A percentile compares a stretch with the other conserved stretches of the same genome.
These are phyloP conservation scores for Stylonectria norvegica DNA, from an alignment of 2,329 filamentous ascomycete species.

Conservation along the genomic window DNA sequence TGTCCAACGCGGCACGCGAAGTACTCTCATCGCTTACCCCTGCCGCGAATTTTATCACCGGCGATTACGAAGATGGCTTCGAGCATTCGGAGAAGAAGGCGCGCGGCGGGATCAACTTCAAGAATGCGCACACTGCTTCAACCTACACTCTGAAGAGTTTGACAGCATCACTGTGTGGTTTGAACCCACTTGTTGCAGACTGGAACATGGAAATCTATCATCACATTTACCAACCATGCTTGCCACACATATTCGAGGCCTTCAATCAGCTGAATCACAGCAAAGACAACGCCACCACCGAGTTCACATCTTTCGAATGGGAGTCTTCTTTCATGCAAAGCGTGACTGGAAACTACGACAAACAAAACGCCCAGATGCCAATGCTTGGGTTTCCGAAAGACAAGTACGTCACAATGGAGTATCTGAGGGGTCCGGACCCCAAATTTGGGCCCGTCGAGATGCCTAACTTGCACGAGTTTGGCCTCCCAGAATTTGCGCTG, in stretches of 20 bases:
- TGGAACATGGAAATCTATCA: conserved; percentile 38
- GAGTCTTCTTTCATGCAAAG: conserved; percentile 27
- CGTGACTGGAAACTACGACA: conserved; percentile 28
- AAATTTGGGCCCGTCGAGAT: conserved; percentile 24
- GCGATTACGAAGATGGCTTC: conserved; percentile 27
- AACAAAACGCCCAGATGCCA: conserved; percentile 25
- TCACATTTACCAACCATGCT: conserved; percentile 41
- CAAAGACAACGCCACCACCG: conserved; percentile 14
- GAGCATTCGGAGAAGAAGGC: conserved; percentile 1
- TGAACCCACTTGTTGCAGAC: conserved; percentile 37
- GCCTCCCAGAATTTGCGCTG: conserved; percentile 23
- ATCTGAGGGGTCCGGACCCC: conserved; percentile 20
- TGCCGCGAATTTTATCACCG: conserved; percentile 26
- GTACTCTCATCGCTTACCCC: conserved; percentile 23
- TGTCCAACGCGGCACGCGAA: conserved; percentile 29
- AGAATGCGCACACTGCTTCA: conserved; percentile 35
- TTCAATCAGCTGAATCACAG: conserved; percentile 25
- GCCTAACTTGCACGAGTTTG: no score
- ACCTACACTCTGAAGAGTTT: conserved; percentile 43
- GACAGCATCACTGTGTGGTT: conserved; percentile 38
- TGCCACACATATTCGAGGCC: conserved; percentile 35
- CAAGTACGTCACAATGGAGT: conserved; percentile 22
- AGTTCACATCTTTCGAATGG: no score
- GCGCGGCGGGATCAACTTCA: conserved; percentile 36
- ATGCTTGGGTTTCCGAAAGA: conserved; percentile 25